These are phyloP conservation scores for Zymoseptoria brevis DNA, from an alignment of 2,329 filamentous ascomycete species.

Conservation along the genomic window DNA sequence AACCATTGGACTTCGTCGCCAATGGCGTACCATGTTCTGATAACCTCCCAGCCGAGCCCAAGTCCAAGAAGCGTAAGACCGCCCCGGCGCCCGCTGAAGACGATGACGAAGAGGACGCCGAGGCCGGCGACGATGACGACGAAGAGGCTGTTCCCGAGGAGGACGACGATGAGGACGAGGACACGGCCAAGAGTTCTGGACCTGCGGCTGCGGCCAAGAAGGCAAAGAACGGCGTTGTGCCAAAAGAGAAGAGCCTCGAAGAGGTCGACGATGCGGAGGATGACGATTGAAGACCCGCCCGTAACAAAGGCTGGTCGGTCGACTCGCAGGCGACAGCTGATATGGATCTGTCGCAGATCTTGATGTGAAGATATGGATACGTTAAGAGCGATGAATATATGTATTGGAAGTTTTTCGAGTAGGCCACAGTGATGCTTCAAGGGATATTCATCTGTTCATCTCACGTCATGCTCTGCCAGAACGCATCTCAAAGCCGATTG, in stretches of 20 bases:
- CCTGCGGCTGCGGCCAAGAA: conserved; percentile 26
- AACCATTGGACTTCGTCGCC: background rate
- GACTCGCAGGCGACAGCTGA: background rate
- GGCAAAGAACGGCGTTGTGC: conserved; percentile 22
- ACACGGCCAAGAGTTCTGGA: conserved; percentile 21
- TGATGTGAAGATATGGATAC: background rate
- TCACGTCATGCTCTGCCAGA: too few species aligned
- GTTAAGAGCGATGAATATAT: background rate
- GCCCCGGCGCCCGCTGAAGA: conserved; percentile 9
- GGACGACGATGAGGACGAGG: conserved; percentile 26
- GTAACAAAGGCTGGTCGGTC: background rate
- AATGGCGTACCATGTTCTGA: background rate
- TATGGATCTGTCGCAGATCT: background rate
- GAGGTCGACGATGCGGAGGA: conserved; percentile 23
- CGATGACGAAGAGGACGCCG: conserved; percentile 16
- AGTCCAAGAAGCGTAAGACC: conserved; percentile 19
- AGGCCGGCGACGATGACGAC: conserved; percentile 22
- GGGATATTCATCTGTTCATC: too few species aligned
- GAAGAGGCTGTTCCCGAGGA: conserved; percentile 26
- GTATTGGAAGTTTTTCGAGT: background rate
- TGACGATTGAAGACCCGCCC: conserved; percentile 7
- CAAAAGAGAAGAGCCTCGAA: conserved; percentile 26
- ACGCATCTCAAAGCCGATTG: too few species aligned
- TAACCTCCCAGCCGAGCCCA: conserved; percentile 8
- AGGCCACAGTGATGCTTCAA: too few species aligned